Conservation (phyloP, 345 rosid species). For the Bruguiera gymnorhiza region DNA sequence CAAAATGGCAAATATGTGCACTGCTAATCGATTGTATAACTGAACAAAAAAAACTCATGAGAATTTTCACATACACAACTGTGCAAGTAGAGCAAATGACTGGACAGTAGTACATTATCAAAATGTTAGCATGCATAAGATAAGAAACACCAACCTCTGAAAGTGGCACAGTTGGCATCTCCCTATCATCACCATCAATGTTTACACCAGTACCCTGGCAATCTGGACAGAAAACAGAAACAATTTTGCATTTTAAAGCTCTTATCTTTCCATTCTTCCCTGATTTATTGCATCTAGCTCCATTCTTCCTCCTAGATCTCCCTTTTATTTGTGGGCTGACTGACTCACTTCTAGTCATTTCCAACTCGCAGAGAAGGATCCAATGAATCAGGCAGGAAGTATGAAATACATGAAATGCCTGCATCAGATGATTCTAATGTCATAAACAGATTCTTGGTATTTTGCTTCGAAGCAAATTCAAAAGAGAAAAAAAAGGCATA, state of each 20-base stretch:
- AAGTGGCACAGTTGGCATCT: conserved; percentile 58
- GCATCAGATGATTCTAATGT: conserved; percentile 7
- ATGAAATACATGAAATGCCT: conserved; percentile 90
- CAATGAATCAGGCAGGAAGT: conserved; percentile 89
- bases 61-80: neutral
- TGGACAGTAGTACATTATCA: neutral
- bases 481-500: neutral
- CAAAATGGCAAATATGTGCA: neutral
- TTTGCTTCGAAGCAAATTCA: neutral
- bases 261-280: conserved; percentile 32
- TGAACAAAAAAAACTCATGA: too few relatives aligned
- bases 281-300: conserved; percentile 35
- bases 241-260: conserved; percentile 33
- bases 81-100: neutral
- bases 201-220: conserved; percentile 85
- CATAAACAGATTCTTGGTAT: conserved; percentile 1
- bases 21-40: neutral
- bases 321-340: conserved; percentile 38
- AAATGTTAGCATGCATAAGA: too few relatives aligned
- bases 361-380: conserved; percentile 79
- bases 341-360: conserved; percentile 47
- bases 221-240: conserved; percentile 83
- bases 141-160: conserved; percentile 61
- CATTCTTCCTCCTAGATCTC: conserved; percentile 54
- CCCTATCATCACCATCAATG: conserved; percentile 54